Evolutionary conservation across 306 rosid genomes (phyloP).

Genomic region (Cucurbita pepo): DNA sequence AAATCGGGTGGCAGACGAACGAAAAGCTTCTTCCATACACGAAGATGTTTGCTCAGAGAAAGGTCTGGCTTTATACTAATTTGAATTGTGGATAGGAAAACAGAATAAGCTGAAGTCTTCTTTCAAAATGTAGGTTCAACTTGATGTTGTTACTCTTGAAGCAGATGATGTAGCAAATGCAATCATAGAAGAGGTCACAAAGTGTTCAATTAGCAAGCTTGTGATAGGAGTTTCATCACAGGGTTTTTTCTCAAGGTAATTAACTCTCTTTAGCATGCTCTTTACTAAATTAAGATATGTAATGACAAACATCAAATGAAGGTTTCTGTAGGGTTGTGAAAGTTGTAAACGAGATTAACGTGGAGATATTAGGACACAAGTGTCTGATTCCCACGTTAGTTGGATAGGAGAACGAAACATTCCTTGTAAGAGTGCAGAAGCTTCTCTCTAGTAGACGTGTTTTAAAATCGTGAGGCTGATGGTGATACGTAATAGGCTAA

Average conservation of each 20-base stretch:
- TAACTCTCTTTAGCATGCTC: neutral
- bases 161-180: conserved; percentile 64
- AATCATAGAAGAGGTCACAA: conserved; percentile 54
- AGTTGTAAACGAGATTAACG: no score
- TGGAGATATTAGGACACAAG: no score
- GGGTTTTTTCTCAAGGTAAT: conserved; percentile 61
- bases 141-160: conserved; percentile 53
- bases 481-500: no score
- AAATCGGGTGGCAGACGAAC: conserved; percentile 43
- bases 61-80: conserved; percentile 35
- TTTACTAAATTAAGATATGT: neutral
- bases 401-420: no score
- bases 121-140: conserved; percentile 47
- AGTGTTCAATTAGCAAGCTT: conserved; percentile 34
- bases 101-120: neutral
- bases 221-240: conserved; percentile 75
- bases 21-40: conserved; percentile 60
- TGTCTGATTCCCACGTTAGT: no score
- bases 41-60: conserved; percentile 54
- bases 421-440: no score
- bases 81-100: conserved; percentile 4
- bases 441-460: no score
- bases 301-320: no score
- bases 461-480: no score
- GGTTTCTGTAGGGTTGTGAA: no score